Conservation (phyloP, 148 eudicot species). For the Rhododendron molle region DNA sequence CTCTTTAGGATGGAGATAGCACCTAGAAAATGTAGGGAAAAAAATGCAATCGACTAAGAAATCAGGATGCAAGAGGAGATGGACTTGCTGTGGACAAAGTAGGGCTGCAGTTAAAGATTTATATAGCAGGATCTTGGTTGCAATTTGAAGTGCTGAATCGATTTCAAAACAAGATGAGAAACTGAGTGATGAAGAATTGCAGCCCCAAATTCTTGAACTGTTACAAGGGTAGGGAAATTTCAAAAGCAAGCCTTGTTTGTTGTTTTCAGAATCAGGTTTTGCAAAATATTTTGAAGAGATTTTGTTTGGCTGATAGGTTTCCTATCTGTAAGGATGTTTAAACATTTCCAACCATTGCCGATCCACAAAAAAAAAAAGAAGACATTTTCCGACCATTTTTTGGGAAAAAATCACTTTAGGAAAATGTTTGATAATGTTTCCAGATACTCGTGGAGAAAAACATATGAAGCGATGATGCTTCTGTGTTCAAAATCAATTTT, state of each 20-base stretch:
- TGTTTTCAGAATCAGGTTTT: not conserved
- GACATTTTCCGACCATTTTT: not conserved
- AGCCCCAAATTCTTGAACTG: conserved; percentile 80
- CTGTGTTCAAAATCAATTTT: not conserved
- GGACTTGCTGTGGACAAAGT: conserved; percentile 63
- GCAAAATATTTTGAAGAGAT: not conserved
- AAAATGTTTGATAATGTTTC: not conserved
- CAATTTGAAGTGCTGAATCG: conserved; percentile 88
- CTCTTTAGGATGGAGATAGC: conserved; percentile 64
- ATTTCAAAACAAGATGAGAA: conserved; percentile 79
- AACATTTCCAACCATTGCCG: not conserved
- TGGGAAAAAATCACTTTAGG: not conserved
- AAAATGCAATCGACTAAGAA: conserved; percentile 73
- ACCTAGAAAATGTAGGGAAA: conserved; percentile 72
- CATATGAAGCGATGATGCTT: not conserved
- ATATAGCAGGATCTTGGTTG: conserved; percentile 83
- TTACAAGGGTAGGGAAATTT: conserved; percentile 73
- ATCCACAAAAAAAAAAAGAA: too few relatives aligned
- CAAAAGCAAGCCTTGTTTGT: not conserved
- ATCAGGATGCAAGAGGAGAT: conserved; percentile 71
- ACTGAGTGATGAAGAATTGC: conserved; percentile 74
- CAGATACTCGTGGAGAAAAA: not conserved
- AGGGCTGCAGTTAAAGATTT: conserved; percentile 84
- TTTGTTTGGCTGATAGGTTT: not conserved
- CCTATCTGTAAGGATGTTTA: not conserved